Conservation (phyloP, 1,139 yeast species). For the Geotrichum candidum region DNA sequence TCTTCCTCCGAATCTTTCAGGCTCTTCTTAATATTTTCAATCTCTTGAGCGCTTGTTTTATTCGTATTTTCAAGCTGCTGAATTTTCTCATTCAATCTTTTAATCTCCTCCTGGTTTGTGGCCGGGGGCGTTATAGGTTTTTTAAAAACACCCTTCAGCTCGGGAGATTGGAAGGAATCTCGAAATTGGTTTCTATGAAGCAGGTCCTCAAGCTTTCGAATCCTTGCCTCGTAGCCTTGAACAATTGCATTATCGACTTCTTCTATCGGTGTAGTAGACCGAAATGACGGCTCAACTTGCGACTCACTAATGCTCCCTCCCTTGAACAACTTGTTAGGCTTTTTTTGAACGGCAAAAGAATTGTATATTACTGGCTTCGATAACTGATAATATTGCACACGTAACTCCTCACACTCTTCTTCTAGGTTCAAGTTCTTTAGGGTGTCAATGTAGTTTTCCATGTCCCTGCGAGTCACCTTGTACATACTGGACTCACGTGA, state of each 20-base stretch:
- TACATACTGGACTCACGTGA: slow-evolving; percentile 5
- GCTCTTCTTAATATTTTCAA: slow-evolving; percentile 34
- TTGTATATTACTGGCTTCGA: neutral
- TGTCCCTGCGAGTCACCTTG: slow-evolving; percentile 9
- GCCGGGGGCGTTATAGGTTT: neutral
- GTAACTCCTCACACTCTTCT: slow-evolving; percentile 14
- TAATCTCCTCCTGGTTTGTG: slow-evolving; percentile 12
- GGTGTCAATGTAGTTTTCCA: slow-evolving; percentile 10
- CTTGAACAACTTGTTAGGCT: slow-evolving; percentile 13
- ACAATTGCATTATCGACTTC: slow-evolving; percentile 19
- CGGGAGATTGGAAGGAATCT: slow-evolving; percentile 12
- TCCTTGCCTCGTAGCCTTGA: slow-evolving; percentile 34
- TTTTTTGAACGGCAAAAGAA: neutral
- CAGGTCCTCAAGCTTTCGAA: slow-evolving; percentile 36
- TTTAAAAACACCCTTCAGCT: neutral
- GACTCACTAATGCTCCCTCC: slow-evolving; percentile 16
- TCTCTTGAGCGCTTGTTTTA: slow-evolving; percentile 23
- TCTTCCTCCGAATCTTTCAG: slow-evolving; percentile 24
- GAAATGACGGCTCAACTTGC: slow-evolving; percentile 5
- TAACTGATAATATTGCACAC: slow-evolving; percentile 1
- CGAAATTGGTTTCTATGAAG: slow-evolving; percentile 35
- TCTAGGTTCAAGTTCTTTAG: slow-evolving; percentile 2
- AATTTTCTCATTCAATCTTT: slow-evolving; percentile 14
- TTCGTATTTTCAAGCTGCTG: slow-evolving; percentile 28
- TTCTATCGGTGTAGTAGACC: neutral